Evolutionary conservation across 1,284 basidiomycete species (phyloP).

Genomic region (Boletus sp.): DNA sequence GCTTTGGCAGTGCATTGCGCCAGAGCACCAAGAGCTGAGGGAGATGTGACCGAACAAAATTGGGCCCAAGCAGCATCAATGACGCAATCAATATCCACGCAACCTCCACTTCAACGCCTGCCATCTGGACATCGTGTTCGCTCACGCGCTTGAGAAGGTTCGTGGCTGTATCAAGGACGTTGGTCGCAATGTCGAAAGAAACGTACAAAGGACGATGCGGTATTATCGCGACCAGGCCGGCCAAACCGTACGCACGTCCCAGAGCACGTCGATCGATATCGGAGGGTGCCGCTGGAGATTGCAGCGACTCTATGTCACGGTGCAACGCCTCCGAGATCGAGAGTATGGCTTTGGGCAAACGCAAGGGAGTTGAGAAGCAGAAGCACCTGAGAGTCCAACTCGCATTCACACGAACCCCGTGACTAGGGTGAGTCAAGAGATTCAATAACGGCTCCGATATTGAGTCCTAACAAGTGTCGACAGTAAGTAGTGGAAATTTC

Average conservation of each 20-base stretch:
- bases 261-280: slow-evolving; percentile 73
- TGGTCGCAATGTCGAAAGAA: slow-evolving; percentile 89
- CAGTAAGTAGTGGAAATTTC: slow-evolving; percentile 4
- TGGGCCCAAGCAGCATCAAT: slow-evolving; percentile 89
- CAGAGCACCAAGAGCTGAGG: slow-evolving; percentile 92
- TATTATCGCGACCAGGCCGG: slow-evolving; percentile 82
- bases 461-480: slow-evolving; percentile 54
- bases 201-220: slow-evolving; percentile 89
- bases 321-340: slow-evolving; percentile 76
- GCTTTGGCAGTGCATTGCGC: slow-evolving; percentile 95
- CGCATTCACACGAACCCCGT: slow-evolving; percentile 81
- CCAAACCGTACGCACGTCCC: slow-evolving; percentile 87
- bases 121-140: slow-evolving; percentile 83
- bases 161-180: slow-evolving; percentile 88
- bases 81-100: slow-evolving; percentile 93
- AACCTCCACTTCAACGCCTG: slow-evolving; percentile 85
- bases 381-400: slow-evolving; percentile 88
- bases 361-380: slow-evolving; percentile 83
- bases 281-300: slow-evolving; percentile 66
- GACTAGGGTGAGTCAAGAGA: slow-evolving; percentile 83
- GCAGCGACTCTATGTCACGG: slow-evolving; percentile 71
- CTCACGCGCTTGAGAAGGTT: slow-evolving; percentile 87
- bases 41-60: slow-evolving; percentile 89
- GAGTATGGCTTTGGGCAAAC: slow-evolving; percentile 76
- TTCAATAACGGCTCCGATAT: slow-evolving; percentile 83